Base-by-base conservation (phyloP, 1,284 basidiomycete species). In the Lentinus polychrous region DNA sequence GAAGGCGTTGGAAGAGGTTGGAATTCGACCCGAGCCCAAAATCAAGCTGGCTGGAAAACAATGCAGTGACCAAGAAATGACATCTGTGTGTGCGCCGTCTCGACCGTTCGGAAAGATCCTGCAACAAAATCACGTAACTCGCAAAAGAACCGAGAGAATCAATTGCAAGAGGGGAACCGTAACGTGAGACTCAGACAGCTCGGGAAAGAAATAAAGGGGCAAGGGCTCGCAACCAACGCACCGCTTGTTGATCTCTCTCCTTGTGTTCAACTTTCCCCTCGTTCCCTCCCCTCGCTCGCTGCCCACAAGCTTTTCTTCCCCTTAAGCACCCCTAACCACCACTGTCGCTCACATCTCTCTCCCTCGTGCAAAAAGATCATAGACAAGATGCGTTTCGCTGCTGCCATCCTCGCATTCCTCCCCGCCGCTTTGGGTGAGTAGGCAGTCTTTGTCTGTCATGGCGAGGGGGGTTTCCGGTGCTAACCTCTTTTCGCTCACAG, bases 351-450 rank as follows among this genome's bases (percentile, higher is more conserved):
- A 24, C 38, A 18, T 43, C 46, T 24, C 32, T 36, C 32, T 23
- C 46, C 3, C 22, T 43, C 34, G 43, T 43, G 48, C 46, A 17
- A 15, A 33, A 33, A 20, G 18, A 27, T 38, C 17, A 31, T 24
- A n/a, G 12, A 36, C 50, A 54, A 45, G 33, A 62, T 62, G 60
- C 58, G 57, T 48, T 49, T 46, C 48, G 45, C 54, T 43, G 57
- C 60, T 45, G 59, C 64, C 45, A 56, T 59, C 39, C 60, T 70
- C 44, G 66, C 66, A 41, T 52, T 61, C 49, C 49, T 60, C 36
- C 53, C 65, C 35, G 60, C 42, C 23, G 64, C 60, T 45, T 42
- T 64, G 34, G 67, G 68, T 69, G 55, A 42, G 61, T 55, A 10
- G n/a, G n/a, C n/a, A n/a, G n/a, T 23, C 15, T 42, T 24, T 15